Base-by-base conservation (phyloP, 2,329 filamentous ascomycete genomes). In the Pleomassaria siparia region DNA sequence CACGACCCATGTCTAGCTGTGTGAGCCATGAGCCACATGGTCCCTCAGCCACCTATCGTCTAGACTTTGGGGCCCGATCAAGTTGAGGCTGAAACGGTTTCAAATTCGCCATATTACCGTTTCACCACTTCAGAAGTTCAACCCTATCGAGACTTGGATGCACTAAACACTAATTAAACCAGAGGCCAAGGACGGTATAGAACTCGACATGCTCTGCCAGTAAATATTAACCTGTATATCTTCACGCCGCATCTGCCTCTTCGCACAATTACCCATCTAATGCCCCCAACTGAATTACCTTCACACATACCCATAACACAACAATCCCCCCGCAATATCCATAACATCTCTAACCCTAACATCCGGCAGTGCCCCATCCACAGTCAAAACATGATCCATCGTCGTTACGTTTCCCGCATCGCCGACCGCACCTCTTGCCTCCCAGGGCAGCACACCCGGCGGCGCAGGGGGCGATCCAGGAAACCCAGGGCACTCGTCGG, bases 281-380 rank as follows among this genome's bases (percentile, higher is more conserved):
- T n/a, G n/a, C n/a, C n/a, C n/a, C n/a, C n/a, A n/a, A n/a, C n/a
- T n/a, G n/a, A n/a, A n/a, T n/a, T n/a, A n/a, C n/a, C n/a, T n/a
- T 32, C n/a, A 35, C 11, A 54, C 39, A 49, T 62, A 62, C 44
- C 59, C 54, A 37, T 59, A 60, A 44, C 59, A 60, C 13, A 60
- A 30, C 11, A 55, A 20, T 9, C 43, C 52, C 10, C 43, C 46
- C 24, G 30, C 24, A 21, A 55, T 54, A 45, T 57, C 54, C 55
- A 62, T 60, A 2, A 62, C 53, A 40, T 60, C 57, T 2, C 15
- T 49, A 39, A 59, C 47, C 2, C 52, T 59, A 4, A 42, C 29
- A 45, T 60, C 52, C 6, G 50, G 47, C 30, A 47, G 37, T 9
- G 44, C 44, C 7, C 55, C 56, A 41, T 49, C 46, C 47, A 55